phyloP scores from a whole-genome alignment of 345 rosid species.

The Rhizophora apiculata region DNA sequence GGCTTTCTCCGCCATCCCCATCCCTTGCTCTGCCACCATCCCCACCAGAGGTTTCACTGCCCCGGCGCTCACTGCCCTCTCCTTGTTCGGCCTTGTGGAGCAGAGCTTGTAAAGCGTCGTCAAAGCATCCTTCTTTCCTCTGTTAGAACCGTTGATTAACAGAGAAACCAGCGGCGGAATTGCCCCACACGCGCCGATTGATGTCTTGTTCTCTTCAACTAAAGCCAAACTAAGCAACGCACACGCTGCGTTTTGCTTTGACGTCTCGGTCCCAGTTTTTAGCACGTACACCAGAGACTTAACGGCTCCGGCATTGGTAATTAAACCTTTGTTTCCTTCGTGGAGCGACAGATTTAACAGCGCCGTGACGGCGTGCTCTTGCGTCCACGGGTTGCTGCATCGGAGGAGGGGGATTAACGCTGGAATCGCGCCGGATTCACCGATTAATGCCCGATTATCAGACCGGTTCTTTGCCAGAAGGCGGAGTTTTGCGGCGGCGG shows the following conservation, averaged over 20 bases:
- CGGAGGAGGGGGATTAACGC: conserved; percentile 76
- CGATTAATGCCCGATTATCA: conserved; percentile 77
- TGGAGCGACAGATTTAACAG: conserved; percentile 74
- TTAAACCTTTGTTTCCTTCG: conserved; percentile 58
- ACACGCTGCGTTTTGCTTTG: conserved; percentile 95
- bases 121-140: conserved; percentile 87
- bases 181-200: conserved; percentile 88
- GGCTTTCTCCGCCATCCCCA: conserved; percentile 95
- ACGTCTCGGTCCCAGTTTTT: conserved; percentile 86
- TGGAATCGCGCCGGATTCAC: conserved; percentile 93
- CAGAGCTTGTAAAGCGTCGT: conserved; percentile 94
- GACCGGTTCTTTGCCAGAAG: conserved; percentile 83
- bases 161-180: conserved; percentile 93
- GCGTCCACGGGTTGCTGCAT: conserved; percentile 84
- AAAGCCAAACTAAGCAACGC: conserved; percentile 80
- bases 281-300: conserved; percentile 82
- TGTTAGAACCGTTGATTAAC: conserved; percentile 61
- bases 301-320: conserved; percentile 72
- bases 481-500: conserved; percentile 90
- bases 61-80: conserved; percentile 86
- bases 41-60: conserved; percentile 84
- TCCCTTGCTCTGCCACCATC: conserved; percentile 71
- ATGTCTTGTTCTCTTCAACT: conserved; percentile 77
- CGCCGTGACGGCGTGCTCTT: conserved; percentile 95
- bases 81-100: conserved; percentile 69